Base-by-base conservation (phyloP, 148 eudicot genomes). In the Camellia lanceoleosa region DNA sequence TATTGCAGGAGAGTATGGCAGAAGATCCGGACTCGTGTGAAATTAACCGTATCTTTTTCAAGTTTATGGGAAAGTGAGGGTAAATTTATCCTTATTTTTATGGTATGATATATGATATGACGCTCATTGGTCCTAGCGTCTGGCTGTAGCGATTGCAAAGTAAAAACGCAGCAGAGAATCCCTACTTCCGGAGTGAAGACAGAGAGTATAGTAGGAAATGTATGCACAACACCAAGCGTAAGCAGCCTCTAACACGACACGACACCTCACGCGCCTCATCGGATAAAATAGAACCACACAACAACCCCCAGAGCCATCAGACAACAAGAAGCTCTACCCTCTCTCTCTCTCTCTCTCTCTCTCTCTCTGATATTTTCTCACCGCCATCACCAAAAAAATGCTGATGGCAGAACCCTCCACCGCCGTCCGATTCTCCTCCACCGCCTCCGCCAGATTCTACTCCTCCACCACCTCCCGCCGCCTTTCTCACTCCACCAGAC, bases 361-460 rank as follows among this genome's bases (percentile, higher is more conserved):
- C 38, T 30, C 38, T 30, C 38, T 30, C 54, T 54, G 9, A 64
- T 78, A 59, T 46, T 47, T 43, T 62, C 12, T 9, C 10, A 20
- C n/a, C 66, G 46, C 71, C 13, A 42, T 19, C 9, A 5, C 12
- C 56, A 41, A 14, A 15, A 12, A 79, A 80, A 89, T 89, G 89
- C 87, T 90, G 88, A 83, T 84, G 80, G 75, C 88, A 20, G 92
- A 91, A 74, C 75, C 92, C 74, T 60, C 92, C 73, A 85, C 84
- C 80, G 87, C 93, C 83, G 85, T 89, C 74, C 91, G 86, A n/a
- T 82, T 91, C 79, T 73, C 82, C 69, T 71, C 73, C 79, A 75
- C 41, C 15, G 60, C 82, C 69, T 71, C 73, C 79, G 78, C 41
- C 15, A 65, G 73, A 51, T 80, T 84, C 75, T 79, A 74, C 46